A percentile compares a stretch with the other conserved stretches of the same genome.
Evolutionary conservation across 2,329 filamentous ascomycete genomes (phyloP).

Genomic region (Talaromyces sp.): DNA sequence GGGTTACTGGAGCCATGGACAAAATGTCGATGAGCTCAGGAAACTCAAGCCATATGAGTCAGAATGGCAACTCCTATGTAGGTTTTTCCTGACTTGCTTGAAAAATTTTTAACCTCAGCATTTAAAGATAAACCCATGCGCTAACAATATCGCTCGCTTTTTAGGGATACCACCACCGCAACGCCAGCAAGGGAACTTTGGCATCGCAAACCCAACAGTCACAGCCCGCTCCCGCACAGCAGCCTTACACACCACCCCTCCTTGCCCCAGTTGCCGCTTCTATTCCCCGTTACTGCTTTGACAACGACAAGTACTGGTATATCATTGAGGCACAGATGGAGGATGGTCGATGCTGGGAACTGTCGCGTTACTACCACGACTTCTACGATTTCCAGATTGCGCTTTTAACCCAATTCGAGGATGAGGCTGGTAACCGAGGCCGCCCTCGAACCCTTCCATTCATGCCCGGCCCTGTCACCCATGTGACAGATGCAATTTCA

Average conservation of each 20-base stretch:
- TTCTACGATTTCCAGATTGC: slow-evolving; percentile 99
- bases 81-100: no score
- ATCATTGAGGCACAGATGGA: slow-evolving; percentile 90
- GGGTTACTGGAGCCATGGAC: slow-evolving; percentile 71
- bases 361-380: slow-evolving; percentile 94
- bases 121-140: background rate
- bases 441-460: slow-evolving; percentile 84
- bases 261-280: slow-evolving; percentile 78
- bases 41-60: slow-evolving; percentile 52
- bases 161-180: slow-evolving; percentile 43
- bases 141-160: background rate
- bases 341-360: slow-evolving; percentile 87
- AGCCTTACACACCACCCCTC: slow-evolving; percentile 58
- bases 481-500: slow-evolving; percentile 96
- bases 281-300: slow-evolving; percentile 92
- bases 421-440: slow-evolving; percentile 85
- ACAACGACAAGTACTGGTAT: slow-evolving; percentile 98
- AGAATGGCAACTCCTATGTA: slow-evolving; percentile 55
- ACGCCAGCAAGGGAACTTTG: slow-evolving; percentile 39
- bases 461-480: slow-evolving; percentile 97
- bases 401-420: slow-evolving; percentile 85
- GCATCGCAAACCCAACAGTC: slow-evolving; percentile 35
- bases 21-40: slow-evolving; percentile 74
- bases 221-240: slow-evolving; percentile 42
- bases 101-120: no score